A percentile compares a stretch with the other conserved stretches of the same genome.
phyloP scores from a whole-genome alignment of 306 rosid species.

The Cotoneaster glaucophyllus region DNA sequence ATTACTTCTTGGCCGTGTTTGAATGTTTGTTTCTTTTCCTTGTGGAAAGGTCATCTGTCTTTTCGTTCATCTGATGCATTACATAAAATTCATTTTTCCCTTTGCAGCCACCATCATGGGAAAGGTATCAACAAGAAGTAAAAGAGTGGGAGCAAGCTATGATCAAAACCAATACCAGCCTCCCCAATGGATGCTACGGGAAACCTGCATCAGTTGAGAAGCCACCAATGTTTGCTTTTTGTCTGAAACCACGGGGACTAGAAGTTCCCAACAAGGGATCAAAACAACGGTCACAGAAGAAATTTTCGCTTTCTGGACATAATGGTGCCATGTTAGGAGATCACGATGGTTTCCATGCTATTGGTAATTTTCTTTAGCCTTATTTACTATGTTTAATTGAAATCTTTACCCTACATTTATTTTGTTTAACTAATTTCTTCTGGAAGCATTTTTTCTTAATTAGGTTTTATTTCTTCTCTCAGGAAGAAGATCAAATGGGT shows the following conservation, averaged over 20 bases:
- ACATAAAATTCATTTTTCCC: neutral
- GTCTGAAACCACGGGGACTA: conserved; percentile 90
- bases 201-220: conserved; percentile 58
- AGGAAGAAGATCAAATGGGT: conserved; percentile 79
- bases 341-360: conserved; percentile 60
- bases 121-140: conserved; percentile 62
- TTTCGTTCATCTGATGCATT: neutral
- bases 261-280: conserved; percentile 73
- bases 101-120: conserved; percentile 82
- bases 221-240: conserved; percentile 91
- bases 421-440: conserved; percentile 9
- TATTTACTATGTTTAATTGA: neutral
- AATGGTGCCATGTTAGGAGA: conserved; percentile 36
- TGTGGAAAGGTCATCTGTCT: neutral
- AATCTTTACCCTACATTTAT: neutral
- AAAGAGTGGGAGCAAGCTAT: conserved; percentile 73
- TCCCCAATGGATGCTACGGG: conserved; percentile 41
- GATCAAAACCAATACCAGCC: conserved; percentile 35
- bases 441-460: neutral
- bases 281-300: conserved; percentile 80
- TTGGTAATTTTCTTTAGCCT: conserved; percentile 39
- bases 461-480: conserved; percentile 27
- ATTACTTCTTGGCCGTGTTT: neutral
- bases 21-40: neutral
- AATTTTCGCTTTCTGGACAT: conserved; percentile 56